These are phyloP conservation scores for Kentomonas sorsogonicus DNA, from an alignment of 208 protist genomes.

Conservation along the genomic window DNA sequence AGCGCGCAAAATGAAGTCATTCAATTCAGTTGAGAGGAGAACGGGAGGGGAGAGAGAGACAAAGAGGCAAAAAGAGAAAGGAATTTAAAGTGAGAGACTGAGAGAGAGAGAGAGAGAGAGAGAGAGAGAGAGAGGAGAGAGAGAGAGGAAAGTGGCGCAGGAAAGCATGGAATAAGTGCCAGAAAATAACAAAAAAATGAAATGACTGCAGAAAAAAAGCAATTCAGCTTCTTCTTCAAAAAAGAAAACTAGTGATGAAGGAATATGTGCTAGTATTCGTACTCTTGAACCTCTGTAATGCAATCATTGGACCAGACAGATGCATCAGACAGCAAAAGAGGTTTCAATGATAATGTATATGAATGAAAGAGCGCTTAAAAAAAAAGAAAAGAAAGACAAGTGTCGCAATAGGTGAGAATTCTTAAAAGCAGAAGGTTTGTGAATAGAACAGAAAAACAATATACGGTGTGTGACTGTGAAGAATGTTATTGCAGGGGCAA, in stretches of 20 bases:
- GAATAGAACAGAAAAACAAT: too few species aligned
- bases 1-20: too few species aligned
- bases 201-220: slow-evolving; percentile 6
- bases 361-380: not conserved
- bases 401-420: not conserved
- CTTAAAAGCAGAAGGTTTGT: not conserved
- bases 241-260: not conserved
- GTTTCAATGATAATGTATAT: not conserved
- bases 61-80: not conserved
- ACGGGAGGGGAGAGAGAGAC: too few species aligned
- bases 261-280: not conserved
- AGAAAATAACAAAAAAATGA: not conserved
- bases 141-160: not conserved
- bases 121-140: not conserved
- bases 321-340: not conserved
- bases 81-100: not conserved
- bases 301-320: not conserved
- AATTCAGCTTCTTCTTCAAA: not conserved
- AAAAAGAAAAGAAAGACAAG: not conserved
- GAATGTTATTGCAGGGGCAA: too few species aligned
- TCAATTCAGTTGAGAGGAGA: too few species aligned
- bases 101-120: too few species aligned
- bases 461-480: too few species aligned
- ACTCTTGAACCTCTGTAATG: not conserved
- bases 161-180: too few species aligned